Evolutionary conservation across 345 rosid genomes (phyloP).

Genomic region (Lenwebbia sp.): DNA sequence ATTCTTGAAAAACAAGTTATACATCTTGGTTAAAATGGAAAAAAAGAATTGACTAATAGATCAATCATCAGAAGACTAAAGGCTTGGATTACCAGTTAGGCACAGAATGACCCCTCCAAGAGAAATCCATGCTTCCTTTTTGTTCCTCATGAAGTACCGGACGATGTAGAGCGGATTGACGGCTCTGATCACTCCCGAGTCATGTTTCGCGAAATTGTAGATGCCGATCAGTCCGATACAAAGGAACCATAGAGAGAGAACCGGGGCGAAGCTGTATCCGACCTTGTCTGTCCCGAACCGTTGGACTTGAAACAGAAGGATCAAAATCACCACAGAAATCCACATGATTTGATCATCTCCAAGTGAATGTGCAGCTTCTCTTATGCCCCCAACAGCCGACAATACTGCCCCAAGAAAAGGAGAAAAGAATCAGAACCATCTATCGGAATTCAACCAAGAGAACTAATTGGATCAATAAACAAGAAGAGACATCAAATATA

Average conservation of each 20-base stretch:
- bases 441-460: background rate
- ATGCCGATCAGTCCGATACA: conserved; percentile 5
- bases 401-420: conserved; percentile 4
- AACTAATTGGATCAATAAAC: background rate
- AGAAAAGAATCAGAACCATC: background rate
- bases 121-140: conserved; percentile 18
- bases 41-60: background rate
- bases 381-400: conserved; percentile 22
- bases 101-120: conserved; percentile 21
- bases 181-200: conserved; percentile 12
- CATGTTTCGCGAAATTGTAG: conserved; percentile 14
- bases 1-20: background rate
- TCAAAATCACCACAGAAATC: conserved; percentile 19
- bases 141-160: conserved; percentile 11
- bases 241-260: conserved; percentile 13
- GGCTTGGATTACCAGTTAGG: conserved; percentile 6
- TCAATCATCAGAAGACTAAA: background rate
- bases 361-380: conserved; percentile 1
- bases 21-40: background rate
- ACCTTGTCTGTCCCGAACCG: conserved; percentile 21
- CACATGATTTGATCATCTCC: conserved; percentile 8
- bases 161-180: conserved; percentile 13
- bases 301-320: conserved; percentile 14
- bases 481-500: background rate
- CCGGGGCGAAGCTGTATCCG: conserved; percentile 18